These are phyloP conservation scores for Fusarium irregulare DNA, from an alignment of 2,329 filamentous ascomycete genomes.

Conservation along the genomic window DNA sequence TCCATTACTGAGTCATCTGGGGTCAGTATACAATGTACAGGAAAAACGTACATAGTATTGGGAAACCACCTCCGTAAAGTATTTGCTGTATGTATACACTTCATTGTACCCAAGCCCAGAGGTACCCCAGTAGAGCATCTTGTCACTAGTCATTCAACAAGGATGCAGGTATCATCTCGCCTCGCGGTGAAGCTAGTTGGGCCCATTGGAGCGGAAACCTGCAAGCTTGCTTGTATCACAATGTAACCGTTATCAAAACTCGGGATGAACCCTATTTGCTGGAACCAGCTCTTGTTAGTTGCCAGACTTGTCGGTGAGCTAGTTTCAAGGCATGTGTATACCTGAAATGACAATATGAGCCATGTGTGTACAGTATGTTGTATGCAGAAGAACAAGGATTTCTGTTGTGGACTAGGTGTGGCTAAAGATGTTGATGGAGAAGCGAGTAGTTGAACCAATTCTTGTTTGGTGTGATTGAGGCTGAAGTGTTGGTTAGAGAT, in stretches of 20 bases:
- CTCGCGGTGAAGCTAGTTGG: slow-evolving; percentile 26
- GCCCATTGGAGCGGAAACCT: slow-evolving; percentile 33
- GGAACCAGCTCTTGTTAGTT: slow-evolving; percentile 20
- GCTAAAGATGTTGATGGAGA: slow-evolving; percentile 10
- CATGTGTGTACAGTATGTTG: neutral
- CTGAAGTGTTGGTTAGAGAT: slow-evolving; percentile 41
- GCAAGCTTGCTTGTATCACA: slow-evolving; percentile 37
- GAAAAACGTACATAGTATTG: neutral
- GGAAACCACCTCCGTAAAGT: neutral
- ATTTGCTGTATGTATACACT: neutral
- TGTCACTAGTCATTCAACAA: slow-evolving; percentile 19
- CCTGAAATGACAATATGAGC: slow-evolving; percentile 11
- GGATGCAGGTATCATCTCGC: slow-evolving; percentile 20
- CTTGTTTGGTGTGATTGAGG: slow-evolving; percentile 28
- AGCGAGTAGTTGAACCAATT: slow-evolving; percentile 9
- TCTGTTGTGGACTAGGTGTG: slow-evolving; percentile 8
- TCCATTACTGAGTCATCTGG: slow-evolving; percentile 1
- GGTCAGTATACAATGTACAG: neutral
- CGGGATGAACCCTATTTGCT: slow-evolving; percentile 45
- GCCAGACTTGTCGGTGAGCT: slow-evolving; percentile 28
- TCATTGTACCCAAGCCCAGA: slow-evolving; percentile 9
- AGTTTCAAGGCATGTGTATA: slow-evolving; percentile 14
- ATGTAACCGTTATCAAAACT: slow-evolving; percentile 33
- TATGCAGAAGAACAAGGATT: slow-evolving; percentile 22
- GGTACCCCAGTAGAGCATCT: slow-evolving; percentile 9